Conservation (phyloP, 768 basidiomycete species). For the Boletus rubroflammeus region DNA sequence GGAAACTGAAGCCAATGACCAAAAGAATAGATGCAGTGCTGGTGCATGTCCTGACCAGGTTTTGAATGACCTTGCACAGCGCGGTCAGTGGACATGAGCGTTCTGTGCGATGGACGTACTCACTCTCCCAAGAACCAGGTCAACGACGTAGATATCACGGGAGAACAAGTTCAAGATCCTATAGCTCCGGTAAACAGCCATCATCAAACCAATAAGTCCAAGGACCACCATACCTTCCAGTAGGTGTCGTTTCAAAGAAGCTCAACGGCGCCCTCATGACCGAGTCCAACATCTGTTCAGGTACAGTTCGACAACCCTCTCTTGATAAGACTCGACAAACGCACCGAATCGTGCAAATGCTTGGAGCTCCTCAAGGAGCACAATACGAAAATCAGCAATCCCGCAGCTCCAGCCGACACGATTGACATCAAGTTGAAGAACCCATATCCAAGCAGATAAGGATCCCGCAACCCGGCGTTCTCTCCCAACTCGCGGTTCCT, state of each 20-base stretch:
- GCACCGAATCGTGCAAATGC: constrained; percentile 71
- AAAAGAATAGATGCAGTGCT: constrained; percentile 55
- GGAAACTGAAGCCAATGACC: constrained; percentile 81
- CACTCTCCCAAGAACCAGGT: constrained; percentile 73
- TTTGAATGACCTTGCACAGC: constrained; percentile 52
- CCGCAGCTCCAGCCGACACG: constrained; percentile 49
- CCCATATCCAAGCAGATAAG: constrained; percentile 64
- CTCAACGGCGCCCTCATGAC: constrained; percentile 80
- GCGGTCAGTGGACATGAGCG: background rate
- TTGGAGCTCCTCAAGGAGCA: constrained; percentile 73
- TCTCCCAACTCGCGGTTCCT: constrained; percentile 59
- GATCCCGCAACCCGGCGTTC: constrained; percentile 52
- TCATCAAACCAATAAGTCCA: background rate
- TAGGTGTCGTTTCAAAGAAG: constrained; percentile 90
- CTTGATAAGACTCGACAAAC: constrained; percentile 18
- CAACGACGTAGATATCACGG: constrained; percentile 82
- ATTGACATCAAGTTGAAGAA: constrained; percentile 58
- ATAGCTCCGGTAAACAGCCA: background rate
- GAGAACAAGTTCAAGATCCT: constrained; percentile 91
- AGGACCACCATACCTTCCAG: constrained; percentile 55
- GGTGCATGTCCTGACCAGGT: constrained; percentile 62
- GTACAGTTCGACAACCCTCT: background rate
- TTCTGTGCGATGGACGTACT: background rate
- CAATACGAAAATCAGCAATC: constrained; percentile 71
- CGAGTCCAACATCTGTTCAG: constrained; percentile 66